These are phyloP conservation scores for Allium sativum DNA, from an alignment of 106 monocot genomes.

Conservation along the genomic window DNA sequence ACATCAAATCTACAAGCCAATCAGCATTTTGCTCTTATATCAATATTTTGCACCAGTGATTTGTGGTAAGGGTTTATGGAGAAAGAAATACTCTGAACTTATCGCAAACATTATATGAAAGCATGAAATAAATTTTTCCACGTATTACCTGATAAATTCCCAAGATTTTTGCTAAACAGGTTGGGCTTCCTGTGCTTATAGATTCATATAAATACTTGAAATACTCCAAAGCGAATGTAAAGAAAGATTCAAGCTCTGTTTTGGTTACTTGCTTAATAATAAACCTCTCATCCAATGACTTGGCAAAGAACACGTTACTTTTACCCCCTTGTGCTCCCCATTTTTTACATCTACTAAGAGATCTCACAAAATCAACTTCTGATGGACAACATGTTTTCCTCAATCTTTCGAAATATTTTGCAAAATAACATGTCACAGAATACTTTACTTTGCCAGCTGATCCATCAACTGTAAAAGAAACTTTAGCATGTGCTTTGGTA, in stretches of 20 bases:
- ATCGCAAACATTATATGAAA: too few relatives aligned
- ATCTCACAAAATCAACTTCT: slow-evolving; percentile 73
- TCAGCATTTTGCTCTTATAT: too few relatives aligned
- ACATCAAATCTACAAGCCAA: too few relatives aligned
- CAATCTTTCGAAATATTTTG: slow-evolving; percentile 57
- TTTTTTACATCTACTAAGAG: slow-evolving; percentile 88
- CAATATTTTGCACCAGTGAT: too few relatives aligned
- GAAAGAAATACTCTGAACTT: too few relatives aligned
- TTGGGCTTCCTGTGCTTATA: slow-evolving; percentile 68
- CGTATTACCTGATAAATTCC: slow-evolving; percentile 74
- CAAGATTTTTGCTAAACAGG: slow-evolving; percentile 79
- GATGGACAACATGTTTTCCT: slow-evolving; percentile 67
- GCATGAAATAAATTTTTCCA: too few relatives aligned
- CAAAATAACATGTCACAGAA: slow-evolving; percentile 68
- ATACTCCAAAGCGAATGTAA: slow-evolving; percentile 68
- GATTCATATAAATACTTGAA: slow-evolving; percentile 80
- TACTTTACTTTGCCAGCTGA: slow-evolving; percentile 51
- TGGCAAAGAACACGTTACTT: slow-evolving; percentile 95
- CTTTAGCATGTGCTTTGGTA: slow-evolving; percentile 44
- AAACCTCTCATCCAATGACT: slow-evolving; percentile 89
- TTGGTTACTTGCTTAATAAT: slow-evolving; percentile 88
- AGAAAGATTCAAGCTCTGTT: slow-evolving; percentile 84
- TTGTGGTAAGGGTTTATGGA: too few relatives aligned
- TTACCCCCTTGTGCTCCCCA: slow-evolving; percentile 93
- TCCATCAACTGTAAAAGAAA: slow-evolving; percentile 58